phyloP scores from a whole-genome alignment of 352 stramenopile species.

The Phytophthora tentaculata region DNA sequence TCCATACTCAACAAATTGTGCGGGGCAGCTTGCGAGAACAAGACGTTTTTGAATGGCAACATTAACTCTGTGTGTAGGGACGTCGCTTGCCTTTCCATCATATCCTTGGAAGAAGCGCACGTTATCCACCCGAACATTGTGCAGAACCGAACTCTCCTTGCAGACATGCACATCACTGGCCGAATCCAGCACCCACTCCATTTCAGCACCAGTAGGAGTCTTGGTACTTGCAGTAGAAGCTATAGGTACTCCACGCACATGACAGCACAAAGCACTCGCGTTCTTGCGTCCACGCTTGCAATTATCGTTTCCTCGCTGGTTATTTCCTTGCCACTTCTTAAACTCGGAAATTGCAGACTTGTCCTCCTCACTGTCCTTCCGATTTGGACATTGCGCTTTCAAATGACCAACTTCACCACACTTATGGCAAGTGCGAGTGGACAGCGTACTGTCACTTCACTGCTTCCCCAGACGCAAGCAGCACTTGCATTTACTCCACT shows the following conservation, averaged over 20 bases:
- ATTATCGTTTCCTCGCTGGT: not conserved
- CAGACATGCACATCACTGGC: conserved; percentile 1
- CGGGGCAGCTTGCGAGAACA: no score
- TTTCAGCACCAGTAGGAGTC: not conserved
- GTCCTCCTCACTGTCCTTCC: not conserved
- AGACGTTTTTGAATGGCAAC: conserved; percentile 10
- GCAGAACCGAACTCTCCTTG: not conserved
- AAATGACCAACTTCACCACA: conserved; percentile 1
- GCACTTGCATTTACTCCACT: no score
- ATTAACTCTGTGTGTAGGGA: conserved; percentile 11
- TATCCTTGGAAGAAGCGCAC: not conserved
- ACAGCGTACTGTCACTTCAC: no score
- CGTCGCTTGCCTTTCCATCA: not conserved
- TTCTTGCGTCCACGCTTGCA: not conserved
- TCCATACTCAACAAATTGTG: conserved; percentile 20
- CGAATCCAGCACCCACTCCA: not conserved
- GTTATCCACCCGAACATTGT: not conserved
- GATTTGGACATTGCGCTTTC: not conserved
- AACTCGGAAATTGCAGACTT: not conserved
- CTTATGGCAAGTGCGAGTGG: not conserved
- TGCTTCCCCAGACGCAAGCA: no score
- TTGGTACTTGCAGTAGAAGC: not conserved
- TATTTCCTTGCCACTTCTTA: not conserved
- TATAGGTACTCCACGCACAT: not conserved
- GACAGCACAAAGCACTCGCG: not conserved